A percentile compares a stretch with the other conserved stretches of the same genome.
Evolutionary conservation across 176 grass and related monocot species (phyloP).

Genomic region (Avena sativa): DNA sequence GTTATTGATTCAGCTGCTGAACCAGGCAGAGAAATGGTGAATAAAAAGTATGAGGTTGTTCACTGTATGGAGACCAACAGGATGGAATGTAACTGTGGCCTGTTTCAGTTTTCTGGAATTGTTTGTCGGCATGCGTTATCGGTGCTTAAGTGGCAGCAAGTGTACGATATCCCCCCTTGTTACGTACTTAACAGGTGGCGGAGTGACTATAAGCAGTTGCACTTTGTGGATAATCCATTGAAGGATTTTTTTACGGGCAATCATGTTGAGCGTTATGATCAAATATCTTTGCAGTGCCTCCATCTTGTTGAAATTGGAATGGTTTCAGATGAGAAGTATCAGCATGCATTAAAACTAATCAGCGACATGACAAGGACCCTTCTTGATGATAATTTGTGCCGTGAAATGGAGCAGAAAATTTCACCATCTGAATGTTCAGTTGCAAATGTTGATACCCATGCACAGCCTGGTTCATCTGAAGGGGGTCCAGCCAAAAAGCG

Average conservation of each 20-base stretch:
- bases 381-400: conserved; percentile 71
- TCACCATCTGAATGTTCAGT: conserved; percentile 51
- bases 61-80: conserved; percentile 57
- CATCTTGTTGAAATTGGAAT: conserved; percentile 71
- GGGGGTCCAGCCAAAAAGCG: conserved; percentile 61
- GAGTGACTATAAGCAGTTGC: conserved; percentile 61
- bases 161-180: conserved; percentile 60
- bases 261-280: conserved; percentile 69
- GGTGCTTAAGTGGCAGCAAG: conserved; percentile 71
- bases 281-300: conserved; percentile 70
- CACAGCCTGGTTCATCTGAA: conserved; percentile 58
- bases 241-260: conserved; percentile 57
- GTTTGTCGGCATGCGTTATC: conserved; percentile 71
- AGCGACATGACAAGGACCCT: conserved; percentile 59
- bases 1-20: conserved; percentile 62
- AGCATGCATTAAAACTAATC: conserved; percentile 59
- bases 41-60: conserved; percentile 69
- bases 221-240: conserved; percentile 51
- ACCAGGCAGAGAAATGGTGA: conserved; percentile 45
- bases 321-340: conserved; percentile 69
- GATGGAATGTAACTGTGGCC: conserved; percentile 69
- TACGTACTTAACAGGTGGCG: conserved; percentile 75
- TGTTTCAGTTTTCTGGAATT: conserved; percentile 69
- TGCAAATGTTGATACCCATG: conserved; percentile 56
- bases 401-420: conserved; percentile 69